These are phyloP conservation scores for Beta lomatogona DNA, from an alignment of 179 eudicot species.

Conservation along the genomic window DNA sequence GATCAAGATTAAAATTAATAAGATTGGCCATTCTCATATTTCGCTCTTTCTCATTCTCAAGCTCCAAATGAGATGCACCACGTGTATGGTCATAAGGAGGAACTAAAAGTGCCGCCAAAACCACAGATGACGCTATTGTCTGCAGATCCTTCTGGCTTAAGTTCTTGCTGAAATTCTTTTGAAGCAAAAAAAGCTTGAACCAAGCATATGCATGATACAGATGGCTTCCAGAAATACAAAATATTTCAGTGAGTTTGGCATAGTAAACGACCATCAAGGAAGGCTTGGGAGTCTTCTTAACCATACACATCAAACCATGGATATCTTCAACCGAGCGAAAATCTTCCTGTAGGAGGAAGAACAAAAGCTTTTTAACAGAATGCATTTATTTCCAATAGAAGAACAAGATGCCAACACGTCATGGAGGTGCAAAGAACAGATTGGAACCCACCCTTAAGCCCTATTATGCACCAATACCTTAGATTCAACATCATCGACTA, in stretches of 20 bases:
- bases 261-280: slow-evolving; percentile 87
- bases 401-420: not conserved
- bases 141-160: slow-evolving; percentile 90
- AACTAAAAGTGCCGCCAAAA: slow-evolving; percentile 81
- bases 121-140: slow-evolving; percentile 82
- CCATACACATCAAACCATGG: slow-evolving; percentile 83
- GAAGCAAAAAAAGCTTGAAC: slow-evolving; percentile 88
- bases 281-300: slow-evolving; percentile 86
- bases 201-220: slow-evolving; percentile 93
- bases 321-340: slow-evolving; percentile 95
- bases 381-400: not conserved
- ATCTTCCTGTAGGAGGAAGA: slow-evolving; percentile 63
- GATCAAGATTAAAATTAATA: slow-evolving; percentile 79
- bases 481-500: not conserved
- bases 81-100: slow-evolving; percentile 72
- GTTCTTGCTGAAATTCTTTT: slow-evolving; percentile 85
- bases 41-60: slow-evolving; percentile 81
- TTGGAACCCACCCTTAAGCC: not conserved
- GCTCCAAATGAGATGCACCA: slow-evolving; percentile 83
- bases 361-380: not conserved
- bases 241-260: slow-evolving; percentile 84
- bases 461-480: not conserved
- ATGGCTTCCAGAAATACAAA: slow-evolving; percentile 82
- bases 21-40: slow-evolving; percentile 77
- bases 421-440: not conserved